A percentile compares a stretch with the other conserved stretches of the same genome.
phyloP scores from a whole-genome alignment of 1,284 basidiomycete species.

The Rhizoctonia solani region DNA sequence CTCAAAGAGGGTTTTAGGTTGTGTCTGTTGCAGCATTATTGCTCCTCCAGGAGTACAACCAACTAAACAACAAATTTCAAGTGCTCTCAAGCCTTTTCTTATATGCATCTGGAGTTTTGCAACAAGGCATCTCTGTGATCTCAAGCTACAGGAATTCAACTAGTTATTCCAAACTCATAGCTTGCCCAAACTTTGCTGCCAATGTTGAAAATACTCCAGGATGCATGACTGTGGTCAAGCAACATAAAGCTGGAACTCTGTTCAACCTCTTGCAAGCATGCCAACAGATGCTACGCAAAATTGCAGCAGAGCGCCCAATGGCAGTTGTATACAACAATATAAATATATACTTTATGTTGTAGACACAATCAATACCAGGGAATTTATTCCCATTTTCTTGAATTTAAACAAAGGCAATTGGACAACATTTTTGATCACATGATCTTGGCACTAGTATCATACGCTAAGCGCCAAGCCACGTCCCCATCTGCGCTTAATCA shows the following conservation, averaged over 20 bases:
- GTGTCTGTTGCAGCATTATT: not conserved
- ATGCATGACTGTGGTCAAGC: not conserved
- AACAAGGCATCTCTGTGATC: not conserved
- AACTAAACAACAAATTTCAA: not conserved
- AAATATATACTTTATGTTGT: too few species aligned
- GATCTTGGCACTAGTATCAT: too few species aligned
- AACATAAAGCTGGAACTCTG: not conserved
- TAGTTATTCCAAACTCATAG: slow-evolving; percentile 5
- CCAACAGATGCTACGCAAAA: not conserved
- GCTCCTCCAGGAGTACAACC: not conserved
- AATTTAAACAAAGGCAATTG: too few species aligned
- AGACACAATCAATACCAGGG: too few species aligned
- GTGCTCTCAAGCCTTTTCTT: not conserved
- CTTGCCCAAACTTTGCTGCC: not conserved
- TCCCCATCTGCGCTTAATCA: too few species aligned
- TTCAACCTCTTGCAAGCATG: not conserved
- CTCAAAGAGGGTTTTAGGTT: not conserved
- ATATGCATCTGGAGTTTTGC: not conserved
- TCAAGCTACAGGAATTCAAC: slow-evolving; percentile 4
- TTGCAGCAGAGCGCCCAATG: not conserved
- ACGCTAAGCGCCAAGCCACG: too few species aligned
- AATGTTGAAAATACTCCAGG: not conserved
- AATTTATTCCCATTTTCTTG: too few species aligned
- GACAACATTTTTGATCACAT: too few species aligned
- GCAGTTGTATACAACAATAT: slow-evolving; percentile 8